Conservation (phyloP, 306 rosid species). For the Calophaca sinica region DNA sequence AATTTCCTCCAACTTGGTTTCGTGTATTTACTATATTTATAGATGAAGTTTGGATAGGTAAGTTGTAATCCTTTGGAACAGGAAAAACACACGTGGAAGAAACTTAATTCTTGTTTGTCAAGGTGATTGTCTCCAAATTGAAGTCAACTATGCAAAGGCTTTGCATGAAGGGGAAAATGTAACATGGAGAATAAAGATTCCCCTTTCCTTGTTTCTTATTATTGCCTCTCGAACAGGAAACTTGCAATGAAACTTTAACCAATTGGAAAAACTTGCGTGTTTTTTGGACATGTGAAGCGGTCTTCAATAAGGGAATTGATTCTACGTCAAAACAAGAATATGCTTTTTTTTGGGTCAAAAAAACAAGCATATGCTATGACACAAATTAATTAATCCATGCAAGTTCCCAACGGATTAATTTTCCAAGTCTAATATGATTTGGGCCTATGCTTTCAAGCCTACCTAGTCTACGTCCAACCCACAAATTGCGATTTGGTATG, state of each 20-base stretch:
- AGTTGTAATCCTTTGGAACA: conserved; percentile 30
- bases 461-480: too few relatives aligned
- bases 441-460: too few relatives aligned
- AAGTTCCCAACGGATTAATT: too few relatives aligned
- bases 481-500: too few relatives aligned
- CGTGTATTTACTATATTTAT: conserved; percentile 36
- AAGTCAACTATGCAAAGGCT: conserved; percentile 55
- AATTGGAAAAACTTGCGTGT: conserved; percentile 39
- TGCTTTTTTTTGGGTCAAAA: too few relatives aligned
- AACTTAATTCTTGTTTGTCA: conserved; percentile 49
- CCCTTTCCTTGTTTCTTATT: conserved; percentile 36
- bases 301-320: too few relatives aligned
- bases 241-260: conserved; percentile 50
- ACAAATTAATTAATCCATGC: too few relatives aligned
- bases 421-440: too few relatives aligned
- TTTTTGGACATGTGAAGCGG: conserved; percentile 36
- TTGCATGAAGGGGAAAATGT: conserved; percentile 50
- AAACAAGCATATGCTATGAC: too few relatives aligned
- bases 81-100: conserved; percentile 43
- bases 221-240: conserved; percentile 54
- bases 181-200: conserved; percentile 32
- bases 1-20: conserved; percentile 5
- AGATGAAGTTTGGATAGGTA: conserved; percentile 26
- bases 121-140: conserved; percentile 64
- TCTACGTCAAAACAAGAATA: too few relatives aligned